Conservation (phyloP, 2,329 filamentous ascomycete genomes). For the Ascochyta rabiei region DNA sequence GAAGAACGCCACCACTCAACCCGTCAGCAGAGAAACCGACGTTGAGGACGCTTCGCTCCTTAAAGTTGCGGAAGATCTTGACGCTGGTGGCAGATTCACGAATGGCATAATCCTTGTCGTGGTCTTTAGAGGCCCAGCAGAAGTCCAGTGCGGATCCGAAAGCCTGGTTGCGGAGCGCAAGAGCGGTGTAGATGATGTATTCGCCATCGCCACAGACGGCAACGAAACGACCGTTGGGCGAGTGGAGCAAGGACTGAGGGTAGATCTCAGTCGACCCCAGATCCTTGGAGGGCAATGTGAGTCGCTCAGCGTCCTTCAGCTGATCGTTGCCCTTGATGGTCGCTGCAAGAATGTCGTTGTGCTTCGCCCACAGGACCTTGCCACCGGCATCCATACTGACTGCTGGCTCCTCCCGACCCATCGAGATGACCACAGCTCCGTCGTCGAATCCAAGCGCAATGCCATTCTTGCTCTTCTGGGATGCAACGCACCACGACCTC, state of each 20-base stretch:
- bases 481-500: constrained; percentile 95
- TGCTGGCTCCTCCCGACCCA: constrained; percentile 94
- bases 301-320: constrained; percentile 86
- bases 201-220: constrained; percentile 94
- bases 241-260: constrained; percentile 91
- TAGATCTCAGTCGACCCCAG: constrained; percentile 96
- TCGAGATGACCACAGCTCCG: constrained; percentile 95
- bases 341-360: constrained; percentile 92
- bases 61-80: constrained; percentile 97
- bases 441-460: constrained; percentile 97
- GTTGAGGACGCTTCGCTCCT: constrained; percentile 90
- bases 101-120: constrained; percentile 98
- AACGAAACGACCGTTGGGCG: constrained; percentile 91
- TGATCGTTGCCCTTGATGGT: constrained; percentile 93
- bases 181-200: constrained; percentile 97
- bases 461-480: constrained; percentile 92
- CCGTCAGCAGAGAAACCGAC: constrained; percentile 96
- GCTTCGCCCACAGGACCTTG: constrained; percentile 94
- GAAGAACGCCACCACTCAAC: constrained; percentile 82
- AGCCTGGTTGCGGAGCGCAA: constrained; percentile 96
- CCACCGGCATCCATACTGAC: constrained; percentile 97
- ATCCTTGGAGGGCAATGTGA: constrained; percentile 89
- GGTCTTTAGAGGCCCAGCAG: constrained; percentile 95
- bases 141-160: constrained; percentile 97
- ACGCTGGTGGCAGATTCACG: constrained; percentile 92